Conservation (phyloP, 2,329 filamentous ascomycete genomes). For the Trichophyton benhamiae region DNA sequence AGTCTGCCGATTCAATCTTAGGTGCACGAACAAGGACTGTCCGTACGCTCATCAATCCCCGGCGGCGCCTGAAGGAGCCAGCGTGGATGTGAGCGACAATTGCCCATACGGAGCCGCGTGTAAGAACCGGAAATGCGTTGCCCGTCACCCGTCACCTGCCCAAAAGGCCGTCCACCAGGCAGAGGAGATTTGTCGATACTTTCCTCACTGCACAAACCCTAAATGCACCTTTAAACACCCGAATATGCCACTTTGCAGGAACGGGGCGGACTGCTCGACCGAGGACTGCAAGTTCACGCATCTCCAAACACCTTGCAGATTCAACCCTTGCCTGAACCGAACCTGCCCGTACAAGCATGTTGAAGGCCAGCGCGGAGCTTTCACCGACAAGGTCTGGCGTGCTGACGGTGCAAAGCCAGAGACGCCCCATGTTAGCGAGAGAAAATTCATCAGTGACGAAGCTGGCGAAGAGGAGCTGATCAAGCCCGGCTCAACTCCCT, state of each 20-base stretch:
- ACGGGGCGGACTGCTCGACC: slow-evolving; percentile 75
- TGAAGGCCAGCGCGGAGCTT: slow-evolving; percentile 75
- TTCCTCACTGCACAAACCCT: slow-evolving; percentile 78
- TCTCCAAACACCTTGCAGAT: slow-evolving; percentile 72
- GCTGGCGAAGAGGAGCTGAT: slow-evolving; percentile 53
- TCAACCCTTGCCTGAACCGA: slow-evolving; percentile 82
- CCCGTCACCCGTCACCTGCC: slow-evolving; percentile 82
- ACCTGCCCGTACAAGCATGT: slow-evolving; percentile 79
- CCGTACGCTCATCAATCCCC: slow-evolving; percentile 91
- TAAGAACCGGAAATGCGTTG: slow-evolving; percentile 91
- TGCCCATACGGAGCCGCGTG: slow-evolving; percentile 83
- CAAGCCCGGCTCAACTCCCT: slow-evolving; percentile 36
- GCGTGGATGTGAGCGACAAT: slow-evolving; percentile 65
- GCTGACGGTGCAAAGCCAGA: slow-evolving; percentile 37
- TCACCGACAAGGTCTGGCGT: slow-evolving; percentile 86
- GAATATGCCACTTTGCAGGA: slow-evolving; percentile 73
- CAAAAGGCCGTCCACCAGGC: slow-evolving; percentile 64
- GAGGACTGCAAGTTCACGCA: slow-evolving; percentile 84
- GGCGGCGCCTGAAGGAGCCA: slow-evolving; percentile 63
- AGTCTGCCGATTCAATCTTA: slow-evolving; percentile 79
- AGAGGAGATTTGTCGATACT: slow-evolving; percentile 82
- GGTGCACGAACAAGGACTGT: slow-evolving; percentile 80
- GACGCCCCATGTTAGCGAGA: slow-evolving; percentile 64
- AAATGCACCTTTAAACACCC: slow-evolving; percentile 84
- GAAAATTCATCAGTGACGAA: slow-evolving; percentile 67